Percentiles rank a stretch among this genome's conserved stretches.
phyloP scores from a whole-genome alignment of 75 land plant species.

The Selaginella tamariscina region DNA sequence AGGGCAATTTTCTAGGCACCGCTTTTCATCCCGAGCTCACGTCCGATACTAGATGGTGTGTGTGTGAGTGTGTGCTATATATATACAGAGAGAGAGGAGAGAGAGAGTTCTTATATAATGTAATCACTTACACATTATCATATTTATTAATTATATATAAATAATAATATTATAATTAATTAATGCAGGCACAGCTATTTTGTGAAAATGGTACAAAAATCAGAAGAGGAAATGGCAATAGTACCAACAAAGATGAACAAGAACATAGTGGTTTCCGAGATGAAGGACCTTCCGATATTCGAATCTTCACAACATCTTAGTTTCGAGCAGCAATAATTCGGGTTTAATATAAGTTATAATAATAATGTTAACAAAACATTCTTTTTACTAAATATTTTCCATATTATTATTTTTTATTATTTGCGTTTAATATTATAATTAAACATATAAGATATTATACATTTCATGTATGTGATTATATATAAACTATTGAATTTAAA shows the following conservation, averaged over 20 bases:
- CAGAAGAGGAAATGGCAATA: slow-evolving; percentile 8
- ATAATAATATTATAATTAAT: too few species aligned
- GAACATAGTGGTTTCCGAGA: background rate
- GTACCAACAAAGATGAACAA: background rate
- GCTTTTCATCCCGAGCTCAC: slow-evolving; percentile 98
- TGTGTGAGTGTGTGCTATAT: background rate
- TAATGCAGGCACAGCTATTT: slow-evolving; percentile 78
- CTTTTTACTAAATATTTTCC: too few species aligned
- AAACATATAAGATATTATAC: too few species aligned
- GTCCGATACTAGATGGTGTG: slow-evolving; percentile 82
- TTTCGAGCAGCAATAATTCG: too few species aligned
- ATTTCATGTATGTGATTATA: too few species aligned
- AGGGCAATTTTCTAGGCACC: slow-evolving; percentile 73
- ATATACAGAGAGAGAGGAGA: background rate
- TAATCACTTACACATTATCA: background rate
- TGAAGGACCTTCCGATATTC: slow-evolving; percentile 31
- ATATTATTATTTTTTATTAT: too few species aligned
- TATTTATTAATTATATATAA: too few species aligned
- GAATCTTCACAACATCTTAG: too few species aligned
- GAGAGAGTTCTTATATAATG: background rate
- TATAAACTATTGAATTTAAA: too few species aligned
- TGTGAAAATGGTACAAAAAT: slow-evolving; percentile 44
- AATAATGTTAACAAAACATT: too few species aligned
- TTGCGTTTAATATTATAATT: too few species aligned
- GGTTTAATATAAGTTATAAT: too few species aligned